Conservation (phyloP, 345 rosid genomes). For the Tarenaya hassleriana region DNA sequence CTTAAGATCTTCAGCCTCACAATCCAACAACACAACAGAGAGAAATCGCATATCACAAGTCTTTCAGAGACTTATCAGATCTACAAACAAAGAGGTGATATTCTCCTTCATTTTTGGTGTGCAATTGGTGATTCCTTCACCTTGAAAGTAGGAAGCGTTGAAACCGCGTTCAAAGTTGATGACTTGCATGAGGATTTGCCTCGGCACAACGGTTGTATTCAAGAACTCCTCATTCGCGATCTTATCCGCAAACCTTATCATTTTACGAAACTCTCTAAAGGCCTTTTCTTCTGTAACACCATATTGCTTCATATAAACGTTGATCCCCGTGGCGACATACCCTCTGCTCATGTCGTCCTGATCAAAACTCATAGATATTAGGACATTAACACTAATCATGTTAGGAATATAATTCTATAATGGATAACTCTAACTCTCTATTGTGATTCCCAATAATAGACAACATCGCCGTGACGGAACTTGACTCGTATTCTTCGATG, state of each 20-base stretch:
- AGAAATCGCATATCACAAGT: too few relatives aligned
- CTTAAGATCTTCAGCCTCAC: too few relatives aligned
- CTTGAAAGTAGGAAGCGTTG: background rate
- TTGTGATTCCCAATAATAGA: too few relatives aligned
- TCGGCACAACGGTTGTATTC: conserved; percentile 11
- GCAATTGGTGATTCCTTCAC: background rate
- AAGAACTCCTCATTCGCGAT: conserved; percentile 11
- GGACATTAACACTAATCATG: background rate
- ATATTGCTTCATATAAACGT: conserved; percentile 17
- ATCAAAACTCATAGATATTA: too few relatives aligned
- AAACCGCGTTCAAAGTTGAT: background rate
- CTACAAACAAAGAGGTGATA: background rate
- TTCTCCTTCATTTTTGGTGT: background rate
- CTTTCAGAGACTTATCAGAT: too few relatives aligned
- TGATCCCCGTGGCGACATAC: background rate
- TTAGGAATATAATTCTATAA: background rate
- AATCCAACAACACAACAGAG: too few relatives aligned
- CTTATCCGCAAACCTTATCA: background rate
- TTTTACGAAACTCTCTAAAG: background rate
- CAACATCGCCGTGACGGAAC: too few relatives aligned
- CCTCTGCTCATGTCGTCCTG: conserved; percentile 32
- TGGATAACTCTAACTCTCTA: background rate
- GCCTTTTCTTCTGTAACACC: conserved; percentile 13
- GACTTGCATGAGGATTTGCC: background rate
- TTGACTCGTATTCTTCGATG: background rate